Conservation (phyloP, 495 filamentous ascomycete species). For the Neurospora sp. region DNA sequence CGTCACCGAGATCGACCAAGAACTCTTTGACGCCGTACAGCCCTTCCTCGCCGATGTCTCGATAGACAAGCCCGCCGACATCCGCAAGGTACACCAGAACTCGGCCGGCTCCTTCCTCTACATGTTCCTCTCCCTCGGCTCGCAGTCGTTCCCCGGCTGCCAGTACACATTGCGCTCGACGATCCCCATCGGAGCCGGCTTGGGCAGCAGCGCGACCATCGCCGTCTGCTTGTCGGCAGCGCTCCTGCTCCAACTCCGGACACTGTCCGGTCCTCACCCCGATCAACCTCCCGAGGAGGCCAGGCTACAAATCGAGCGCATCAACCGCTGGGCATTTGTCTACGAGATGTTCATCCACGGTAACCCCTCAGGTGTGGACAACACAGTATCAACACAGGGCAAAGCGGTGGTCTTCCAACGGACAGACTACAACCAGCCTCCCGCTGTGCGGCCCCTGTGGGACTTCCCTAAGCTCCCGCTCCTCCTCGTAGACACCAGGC, state of each 20-base stretch:
- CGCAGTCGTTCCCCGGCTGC: conserved; percentile 62
- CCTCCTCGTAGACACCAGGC: conserved; percentile 77
- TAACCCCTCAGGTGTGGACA: conserved; percentile 92
- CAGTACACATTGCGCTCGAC: conserved; percentile 89
- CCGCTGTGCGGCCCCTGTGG: conserved; percentile 62
- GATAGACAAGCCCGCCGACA: conserved; percentile 45
- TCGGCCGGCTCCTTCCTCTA: conserved; percentile 84
- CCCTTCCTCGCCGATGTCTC: conserved; percentile 66
- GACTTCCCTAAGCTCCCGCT: conserved; percentile 86
- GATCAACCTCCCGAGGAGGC: conserved; percentile 79
- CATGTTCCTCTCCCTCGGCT: conserved; percentile 80
- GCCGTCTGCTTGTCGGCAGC: conserved; percentile 82
- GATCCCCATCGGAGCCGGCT: conserved; percentile 82
- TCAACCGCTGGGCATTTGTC: conserved; percentile 96
- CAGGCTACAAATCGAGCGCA: conserved; percentile 75
- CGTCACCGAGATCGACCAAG: conserved; percentile 72
- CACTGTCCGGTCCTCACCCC: conserved; percentile 76
- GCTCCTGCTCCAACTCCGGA: conserved; percentile 76
- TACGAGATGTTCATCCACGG: conserved; percentile 95
- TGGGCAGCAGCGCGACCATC: conserved; percentile 89
- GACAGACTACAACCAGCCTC: conserved; percentile 65
- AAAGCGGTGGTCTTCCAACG: conserved; percentile 88
- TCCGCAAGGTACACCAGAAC: conserved; percentile 67
- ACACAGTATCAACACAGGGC: conserved; percentile 87
- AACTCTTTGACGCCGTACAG: conserved; percentile 66